Evolutionary conservation across 148 eudicot genomes (phyloP), one percentile per base, ranked within the genome.

Genomic region (Chenopodium quinoa): DNA sequence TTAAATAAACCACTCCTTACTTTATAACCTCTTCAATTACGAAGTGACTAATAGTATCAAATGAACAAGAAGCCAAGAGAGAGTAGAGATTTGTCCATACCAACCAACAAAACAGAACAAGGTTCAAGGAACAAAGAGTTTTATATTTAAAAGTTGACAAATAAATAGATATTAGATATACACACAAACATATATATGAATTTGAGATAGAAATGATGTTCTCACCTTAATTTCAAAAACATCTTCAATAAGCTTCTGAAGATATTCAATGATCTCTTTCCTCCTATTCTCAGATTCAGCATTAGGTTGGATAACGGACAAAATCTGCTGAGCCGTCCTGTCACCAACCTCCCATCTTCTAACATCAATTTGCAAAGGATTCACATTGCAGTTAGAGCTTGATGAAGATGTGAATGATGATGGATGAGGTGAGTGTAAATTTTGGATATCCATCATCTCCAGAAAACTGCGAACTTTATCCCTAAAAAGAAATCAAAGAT

Each of bases 191-290:
- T 7, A 67, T 31, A 82, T 46, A 86, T 66, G 72, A 4, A 73
- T 78, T n/a, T 65, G 12, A 64, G n/a, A 71, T 25, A 79, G 12
- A 77, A 48, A 60, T 58, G 40, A 76, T 50, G 10, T 69, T 75
- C 76, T 76, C 86, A 86, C 91, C 90, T 83, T 84, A 19, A 82
- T 66, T 67, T 84, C 87, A 73, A 78, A 83, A 79, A 83, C 72
- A 27, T 79, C 70, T 84, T 75, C 83, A 73, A 84, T 54, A 77
- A 88, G 79, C n/a, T 56, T 31, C 71, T 86, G 86, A 50, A 89
- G 83, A 75, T 84, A 88, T 47, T 84, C 77, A 54, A 88, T 88
- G 20, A 86, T 78, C 62, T 76, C 80, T 75, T 77, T 81, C 83
- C 86, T 88, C 76, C 71, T 82, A 19, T 50, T 31, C 76, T 89